phyloP scores from a whole-genome alignment of 495 filamentous ascomycete species.

The Penicillium angulare region DNA sequence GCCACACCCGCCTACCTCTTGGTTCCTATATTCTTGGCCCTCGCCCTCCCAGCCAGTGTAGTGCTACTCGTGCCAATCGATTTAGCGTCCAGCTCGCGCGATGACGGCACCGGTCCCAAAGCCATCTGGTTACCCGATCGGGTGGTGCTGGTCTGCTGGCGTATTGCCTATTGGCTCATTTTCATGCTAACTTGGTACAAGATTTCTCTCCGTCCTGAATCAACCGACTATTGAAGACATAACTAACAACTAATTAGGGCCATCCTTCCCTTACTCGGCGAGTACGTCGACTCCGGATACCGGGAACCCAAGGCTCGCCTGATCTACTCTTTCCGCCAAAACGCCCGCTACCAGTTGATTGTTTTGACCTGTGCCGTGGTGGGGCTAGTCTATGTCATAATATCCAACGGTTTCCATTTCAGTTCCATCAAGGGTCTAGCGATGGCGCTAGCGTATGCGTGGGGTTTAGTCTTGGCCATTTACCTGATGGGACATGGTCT shows the following conservation, averaged over 20 bases:
- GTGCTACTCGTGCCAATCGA: constrained; percentile 96
- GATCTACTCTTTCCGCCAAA: constrained; percentile 77
- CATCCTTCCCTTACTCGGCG: constrained; percentile 88
- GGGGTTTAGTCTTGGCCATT: constrained; percentile 86
- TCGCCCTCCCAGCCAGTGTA: constrained; percentile 89
- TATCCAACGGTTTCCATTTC: constrained; percentile 69
- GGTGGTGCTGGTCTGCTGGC: constrained; percentile 79
- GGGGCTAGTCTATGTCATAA: constrained; percentile 80
- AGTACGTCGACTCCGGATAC: constrained; percentile 91
- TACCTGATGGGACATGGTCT: constrained; percentile 97
- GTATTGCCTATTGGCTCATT: constrained; percentile 94
- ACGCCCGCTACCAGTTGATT: constrained; percentile 83
- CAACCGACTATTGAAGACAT: neutral
- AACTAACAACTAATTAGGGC: constrained; percentile 55
- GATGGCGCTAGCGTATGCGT: constrained; percentile 93
- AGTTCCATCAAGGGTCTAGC: constrained; percentile 71
- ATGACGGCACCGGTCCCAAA: constrained; percentile 63
- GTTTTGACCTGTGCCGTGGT: constrained; percentile 66
- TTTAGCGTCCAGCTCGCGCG: constrained; percentile 78
- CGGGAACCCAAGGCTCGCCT: constrained; percentile 78
- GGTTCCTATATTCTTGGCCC: constrained; percentile 86
- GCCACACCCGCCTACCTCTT: constrained; percentile 88
- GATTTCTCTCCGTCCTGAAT: neutral
- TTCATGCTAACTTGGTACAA: constrained; percentile 86
- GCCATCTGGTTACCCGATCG: constrained; percentile 66